Base-by-base conservation (phyloP, 2,329 filamentous ascomycete genomes). In the Pseudocercospora cruenta region DNA sequence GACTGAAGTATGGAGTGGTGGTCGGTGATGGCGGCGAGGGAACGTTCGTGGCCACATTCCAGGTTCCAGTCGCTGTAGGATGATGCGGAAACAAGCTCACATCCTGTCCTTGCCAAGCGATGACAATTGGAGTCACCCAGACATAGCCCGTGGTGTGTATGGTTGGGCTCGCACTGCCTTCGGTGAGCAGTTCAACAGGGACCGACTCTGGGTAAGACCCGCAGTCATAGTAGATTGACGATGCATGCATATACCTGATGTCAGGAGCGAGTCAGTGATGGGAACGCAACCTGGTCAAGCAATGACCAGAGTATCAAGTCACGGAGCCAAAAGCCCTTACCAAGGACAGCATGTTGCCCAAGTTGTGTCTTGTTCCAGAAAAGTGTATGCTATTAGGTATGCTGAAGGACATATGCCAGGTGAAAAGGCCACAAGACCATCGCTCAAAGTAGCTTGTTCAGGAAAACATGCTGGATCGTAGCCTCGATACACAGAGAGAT, bases 321-420 rank as follows among this genome's bases (percentile, higher is more conserved):
- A 31, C 28, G 6, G 28, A 7, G 28, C 28, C 8, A 45, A 21
- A 45, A 9, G 3, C n/a, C 43, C 43, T 45, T 45, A 45, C 65
- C 65, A 67, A 8, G 65, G 65, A 64, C 65, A 67, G 47, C 65
- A 67, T 8, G 57, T 60, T 3, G 61, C 65, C n/a, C 55, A 58
- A 3, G 61, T 65, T 10, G 47, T 51, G 22, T 51, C 47, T 21
- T 51, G 7, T n/a, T 65, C 62, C 59, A 67, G 47, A 21, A 51
- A 51, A n/a, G 47, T 36, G 19, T 33, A 55, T 19, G 66, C 62
- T n/a, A 67, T 65, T 4, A 58, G 53, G 58, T 62, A 51, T 51
- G 47, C 47, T 19, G 47, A 51, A 12, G 47, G 47, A 51, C 47
- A 51, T 19, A 67, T 51, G 26, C 66, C 66, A 8, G 66, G 62